Evolutionary conservation across 805 yeast species (phyloP), one percentile per base, ranked within the genome.

Genomic region (Alloascoidea africana): DNA sequence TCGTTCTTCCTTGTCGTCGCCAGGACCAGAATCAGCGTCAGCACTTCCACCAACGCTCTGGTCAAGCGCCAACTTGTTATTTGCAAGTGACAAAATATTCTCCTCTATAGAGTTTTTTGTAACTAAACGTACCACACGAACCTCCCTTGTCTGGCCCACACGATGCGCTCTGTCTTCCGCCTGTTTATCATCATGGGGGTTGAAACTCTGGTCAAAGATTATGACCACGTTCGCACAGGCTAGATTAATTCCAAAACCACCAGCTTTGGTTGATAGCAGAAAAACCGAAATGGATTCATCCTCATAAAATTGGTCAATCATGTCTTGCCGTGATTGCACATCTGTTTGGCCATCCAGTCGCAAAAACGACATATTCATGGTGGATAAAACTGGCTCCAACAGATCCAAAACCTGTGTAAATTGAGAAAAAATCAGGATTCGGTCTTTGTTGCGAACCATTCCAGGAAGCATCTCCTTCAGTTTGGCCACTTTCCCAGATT

Each of bases 121-220:
- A 38, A 91, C 75, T 42, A 91, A 59, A 40, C 93, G 73, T 32
- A 72, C 68, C 14, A 93, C 95, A 38, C 65, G 61, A 15, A 91
- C 99, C 36, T 81, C 84, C 39, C 78, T 73, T 4, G 77, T 73
- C 59, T 89, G 97, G 1, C 98, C 98, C 17, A 91, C 96, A 57
- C 99, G 71, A 56, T 91, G 99, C 0, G 97, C 95, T 53, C 99
- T 73, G 56, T 91, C 99, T 54, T 93, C 97, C 2, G 99, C 99
- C 60, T 91, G 99, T 52, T 81, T 81, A 53, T 91, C 99, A 55
- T 91, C 98, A 56, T 91, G 98, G 0, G 99, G 99, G 52, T 91
- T 91, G 62, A 91, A 91, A 37, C 93, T 78, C 54, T 86, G 89
- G 54, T 91, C 99, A 52, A 77, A 87, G 19, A 91, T 82, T 38